Conservation (phyloP, 2,329 filamentous ascomycete species). For the Trichoderma guizhouense region DNA sequence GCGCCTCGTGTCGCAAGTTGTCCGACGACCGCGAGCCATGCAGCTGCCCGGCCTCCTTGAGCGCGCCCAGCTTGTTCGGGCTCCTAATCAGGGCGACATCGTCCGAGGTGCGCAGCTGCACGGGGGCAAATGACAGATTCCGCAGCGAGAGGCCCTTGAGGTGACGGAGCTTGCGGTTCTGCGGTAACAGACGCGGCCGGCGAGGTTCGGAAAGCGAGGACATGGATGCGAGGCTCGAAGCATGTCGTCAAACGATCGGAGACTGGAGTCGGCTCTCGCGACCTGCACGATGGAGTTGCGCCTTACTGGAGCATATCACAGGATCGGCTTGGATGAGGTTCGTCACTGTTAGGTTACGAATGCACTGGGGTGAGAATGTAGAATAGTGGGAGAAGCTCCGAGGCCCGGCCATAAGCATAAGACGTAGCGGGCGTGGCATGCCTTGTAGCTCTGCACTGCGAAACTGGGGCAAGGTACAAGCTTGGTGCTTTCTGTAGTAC, state of each 20-base stretch:
- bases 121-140: slow-evolving; percentile 69
- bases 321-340: not conserved
- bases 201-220: slow-evolving; percentile 37
- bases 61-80: slow-evolving; percentile 60
- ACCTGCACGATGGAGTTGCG: not conserved
- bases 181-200: slow-evolving; percentile 54
- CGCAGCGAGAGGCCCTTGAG: slow-evolving; percentile 82
- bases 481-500: not conserved
- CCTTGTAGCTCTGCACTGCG: not conserved
- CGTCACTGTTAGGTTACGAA: slow-evolving; percentile 5
- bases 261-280: not conserved
- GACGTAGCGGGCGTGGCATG: not conserved
- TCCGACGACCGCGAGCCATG: slow-evolving; percentile 57
- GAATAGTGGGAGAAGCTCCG: slow-evolving; percentile 3
- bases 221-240: slow-evolving; percentile 26
- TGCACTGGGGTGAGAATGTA: not conserved
- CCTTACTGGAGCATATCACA: not conserved
- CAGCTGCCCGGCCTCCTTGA: slow-evolving; percentile 46
- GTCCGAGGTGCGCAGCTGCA: slow-evolving; percentile 67
- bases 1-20: slow-evolving; percentile 39
- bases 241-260: slow-evolving; percentile 10
- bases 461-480: not conserved
- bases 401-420: slow-evolving; percentile 16
- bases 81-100: slow-evolving; percentile 70
- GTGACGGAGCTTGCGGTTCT: slow-evolving; percentile 88